Evolutionary conservation across 139 green algal species (phyloP), one percentile per base, ranked within the genome.

Genomic region (Yamagishiella unicocca): DNA sequence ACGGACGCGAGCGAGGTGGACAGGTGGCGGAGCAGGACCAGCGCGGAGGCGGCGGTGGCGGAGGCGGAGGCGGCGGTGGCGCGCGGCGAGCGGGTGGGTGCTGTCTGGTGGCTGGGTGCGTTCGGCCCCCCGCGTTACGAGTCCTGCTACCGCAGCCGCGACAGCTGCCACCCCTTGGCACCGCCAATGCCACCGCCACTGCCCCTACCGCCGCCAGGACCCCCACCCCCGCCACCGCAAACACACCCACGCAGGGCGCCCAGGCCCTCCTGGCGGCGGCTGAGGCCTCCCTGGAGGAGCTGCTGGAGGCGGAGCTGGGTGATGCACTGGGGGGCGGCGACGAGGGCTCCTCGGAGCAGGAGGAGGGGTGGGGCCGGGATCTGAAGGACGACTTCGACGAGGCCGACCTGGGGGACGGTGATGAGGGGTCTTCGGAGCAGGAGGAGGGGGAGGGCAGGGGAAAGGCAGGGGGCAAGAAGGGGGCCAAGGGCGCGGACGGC

Each of bases 1-100:
- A 92, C 82, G n/a, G 80, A 94, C 45, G 92, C 87, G 2, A 40
- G 17, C 0, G 93, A 97, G 33, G 95, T 93, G 72, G 79, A 31
- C 17, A n/a, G 10, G 6, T 96, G 92, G 93, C 72, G 77, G 80
- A 50, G 33, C 35, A 77, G 91, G 33, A 33, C 40, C 0, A 72
- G 53, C 1, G 92, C 92, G 10, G 94, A 96, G 70, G 54, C 43
- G 37, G 90, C 73, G 82, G 83, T 94, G 76, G 89, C 67, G n/a
- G 90, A 75, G 54, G 94, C 92, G n/a, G 90, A 96, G 84, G 83
- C 55, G n/a, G 90, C 82, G 3, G 91, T 93, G 40, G 72, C n/a
- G 31, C 10, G 40, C 24, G 88, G 83, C 6, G 70, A 82, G 67
- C 2, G 45, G 79, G 79, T 75, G 61, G 14, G 61, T 40, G 45